Percentiles rank a stretch among this genome's conserved stretches.
Conservation (phyloP, 805 yeast genomes). For the Nakazawaea molendinolei region DNA sequence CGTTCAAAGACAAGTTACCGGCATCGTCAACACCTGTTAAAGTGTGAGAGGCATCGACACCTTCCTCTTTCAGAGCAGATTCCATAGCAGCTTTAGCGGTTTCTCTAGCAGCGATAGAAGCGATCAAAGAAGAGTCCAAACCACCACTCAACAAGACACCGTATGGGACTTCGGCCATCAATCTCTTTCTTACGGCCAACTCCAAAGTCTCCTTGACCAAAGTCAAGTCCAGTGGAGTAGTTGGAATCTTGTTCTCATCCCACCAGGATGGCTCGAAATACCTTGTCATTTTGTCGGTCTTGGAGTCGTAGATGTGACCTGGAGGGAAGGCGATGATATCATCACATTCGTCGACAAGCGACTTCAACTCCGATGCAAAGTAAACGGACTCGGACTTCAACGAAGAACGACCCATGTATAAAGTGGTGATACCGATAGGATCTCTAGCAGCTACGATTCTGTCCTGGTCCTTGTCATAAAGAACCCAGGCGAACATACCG, state of each 20-base stretch:
- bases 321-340: conserved; percentile 93
- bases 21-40: conserved; percentile 89
- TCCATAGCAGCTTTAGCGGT: conserved; percentile 69
- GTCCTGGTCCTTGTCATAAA: conserved; percentile 79
- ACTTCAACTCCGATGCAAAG: conserved; percentile 93
- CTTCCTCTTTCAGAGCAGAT: conserved; percentile 34
- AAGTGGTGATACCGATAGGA: conserved; percentile 94
- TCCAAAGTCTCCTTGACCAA: conserved; percentile 77
- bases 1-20: conserved; percentile 75
- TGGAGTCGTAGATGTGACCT: conserved; percentile 93
- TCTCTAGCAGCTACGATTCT: conserved; percentile 96
- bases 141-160: conserved; percentile 98
- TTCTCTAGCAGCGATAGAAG: conserved; percentile 95
- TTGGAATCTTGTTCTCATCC: conserved; percentile 73
- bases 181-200: conserved; percentile 94
- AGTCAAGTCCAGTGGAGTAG: conserved; percentile 66
- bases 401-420: conserved; percentile 85
- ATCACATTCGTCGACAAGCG: conserved; percentile 93
- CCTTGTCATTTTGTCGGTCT: conserved; percentile 77
- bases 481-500: conserved; percentile 96
- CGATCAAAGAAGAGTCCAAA: conserved; percentile 92
- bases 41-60: conserved; percentile 56
- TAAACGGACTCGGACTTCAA: conserved; percentile 69
- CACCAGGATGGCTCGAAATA: conserved; percentile 95
- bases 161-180: conserved; percentile 99